Conservation (phyloP, 345 rosid species). For the Gossypium longicalyx region DNA sequence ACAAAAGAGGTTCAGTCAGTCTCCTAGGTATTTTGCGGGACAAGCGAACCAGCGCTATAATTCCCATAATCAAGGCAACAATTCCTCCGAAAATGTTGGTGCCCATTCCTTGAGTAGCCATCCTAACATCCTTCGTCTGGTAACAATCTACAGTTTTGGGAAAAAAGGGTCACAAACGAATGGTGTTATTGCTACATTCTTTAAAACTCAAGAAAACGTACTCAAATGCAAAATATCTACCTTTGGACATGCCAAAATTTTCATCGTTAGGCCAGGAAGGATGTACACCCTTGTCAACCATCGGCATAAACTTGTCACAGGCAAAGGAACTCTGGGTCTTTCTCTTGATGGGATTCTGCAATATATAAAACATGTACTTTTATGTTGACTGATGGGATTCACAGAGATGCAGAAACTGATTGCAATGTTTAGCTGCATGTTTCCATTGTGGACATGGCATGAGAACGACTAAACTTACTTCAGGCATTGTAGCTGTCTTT, state of each 20-base stretch:
- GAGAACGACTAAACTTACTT: slow-evolving; percentile 23
- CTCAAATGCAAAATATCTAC: neutral
- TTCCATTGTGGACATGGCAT: neutral
- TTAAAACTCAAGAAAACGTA: neutral
- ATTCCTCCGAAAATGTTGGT: slow-evolving; percentile 39
- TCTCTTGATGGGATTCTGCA: neutral
- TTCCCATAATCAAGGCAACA: slow-evolving; percentile 59
- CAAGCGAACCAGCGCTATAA: slow-evolving; percentile 55
- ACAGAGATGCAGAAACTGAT: neutral
- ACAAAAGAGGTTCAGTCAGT: slow-evolving; percentile 45
- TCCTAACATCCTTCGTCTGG: slow-evolving; percentile 9
- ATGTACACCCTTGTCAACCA: neutral
- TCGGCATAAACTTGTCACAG: neutral
- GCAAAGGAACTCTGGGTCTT: neutral
- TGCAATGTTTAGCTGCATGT: neutral
- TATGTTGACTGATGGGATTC: neutral
- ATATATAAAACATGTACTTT: neutral
- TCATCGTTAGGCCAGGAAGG: neutral
- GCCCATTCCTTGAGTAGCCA: slow-evolving; percentile 20
- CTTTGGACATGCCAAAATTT: neutral
- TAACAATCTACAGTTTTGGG: slow-evolving; percentile 16
- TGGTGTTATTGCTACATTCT: neutral
- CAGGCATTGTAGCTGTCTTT: slow-evolving; percentile 19
- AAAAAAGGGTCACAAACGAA: neutral
- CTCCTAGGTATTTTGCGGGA: slow-evolving; percentile 55